These are phyloP conservation scores for Fistulifera solaris DNA, from an alignment of 108 stramenopile species.

Conservation along the genomic window DNA sequence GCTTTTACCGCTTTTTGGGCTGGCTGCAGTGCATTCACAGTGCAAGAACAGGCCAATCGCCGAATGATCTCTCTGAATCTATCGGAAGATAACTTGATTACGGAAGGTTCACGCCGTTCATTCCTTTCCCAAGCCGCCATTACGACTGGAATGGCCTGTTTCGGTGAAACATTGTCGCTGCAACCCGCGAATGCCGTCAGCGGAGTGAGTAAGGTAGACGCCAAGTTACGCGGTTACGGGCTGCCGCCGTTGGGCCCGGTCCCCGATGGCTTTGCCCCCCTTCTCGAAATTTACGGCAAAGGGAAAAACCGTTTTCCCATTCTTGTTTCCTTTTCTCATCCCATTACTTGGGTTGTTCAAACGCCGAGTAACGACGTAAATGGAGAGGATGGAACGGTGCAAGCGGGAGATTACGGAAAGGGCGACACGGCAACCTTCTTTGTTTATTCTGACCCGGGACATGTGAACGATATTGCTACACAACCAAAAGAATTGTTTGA, in stretches of 20 bases:
- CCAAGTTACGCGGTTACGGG: constrained; percentile 49
- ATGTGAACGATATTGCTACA: constrained; percentile 51
- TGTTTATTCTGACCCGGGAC: constrained; percentile 49
- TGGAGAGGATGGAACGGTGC: constrained; percentile 92
- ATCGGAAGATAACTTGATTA: not conserved
- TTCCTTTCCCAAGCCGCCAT: constrained; percentile 46
- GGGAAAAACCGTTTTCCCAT: constrained; percentile 80
- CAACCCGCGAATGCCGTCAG: constrained; percentile 51
- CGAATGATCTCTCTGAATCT: too few relatives aligned
- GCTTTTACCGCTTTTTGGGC: too few relatives aligned
- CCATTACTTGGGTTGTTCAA: constrained; percentile 87
- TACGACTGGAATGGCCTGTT: constrained; percentile 11
- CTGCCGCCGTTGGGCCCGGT: constrained; percentile 52
- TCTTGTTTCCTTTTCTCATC: constrained; percentile 77
- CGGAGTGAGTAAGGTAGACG: constrained; percentile 67
- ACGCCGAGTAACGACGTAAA: constrained; percentile 85
- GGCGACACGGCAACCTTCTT: constrained; percentile 94
- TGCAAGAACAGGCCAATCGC: too few relatives aligned
- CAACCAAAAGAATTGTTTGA: constrained; percentile 59
- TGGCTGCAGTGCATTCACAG: too few relatives aligned
- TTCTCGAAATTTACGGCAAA: constrained; percentile 81
- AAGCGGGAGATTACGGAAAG: constrained; percentile 92
- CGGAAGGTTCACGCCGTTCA: constrained; percentile 44
- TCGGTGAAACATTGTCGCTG: constrained; percentile 4
- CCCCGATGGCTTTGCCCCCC: constrained; percentile 74